Conservation (phyloP, 2,329 filamentous ascomycete genomes). For the Cladosporium austrohemisphaericum region DNA sequence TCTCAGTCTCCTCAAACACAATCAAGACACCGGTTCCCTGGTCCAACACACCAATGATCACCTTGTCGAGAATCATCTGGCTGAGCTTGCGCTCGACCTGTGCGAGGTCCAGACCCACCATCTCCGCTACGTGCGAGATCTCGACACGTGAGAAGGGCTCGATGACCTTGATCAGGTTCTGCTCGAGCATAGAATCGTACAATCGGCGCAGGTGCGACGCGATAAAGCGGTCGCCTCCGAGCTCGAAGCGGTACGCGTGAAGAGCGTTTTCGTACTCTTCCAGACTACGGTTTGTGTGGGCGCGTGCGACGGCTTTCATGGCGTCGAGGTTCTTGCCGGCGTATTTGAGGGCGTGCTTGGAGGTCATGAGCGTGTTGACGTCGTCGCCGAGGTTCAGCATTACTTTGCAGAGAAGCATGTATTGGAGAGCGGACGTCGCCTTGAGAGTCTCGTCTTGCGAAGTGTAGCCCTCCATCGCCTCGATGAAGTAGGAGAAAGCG, state of each 20-base stretch:
- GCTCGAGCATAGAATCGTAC: conserved; percentile 98
- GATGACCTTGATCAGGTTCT: conserved; percentile 99
- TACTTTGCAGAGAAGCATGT: conserved; percentile 99
- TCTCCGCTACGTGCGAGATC: conserved; percentile 93
- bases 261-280: conserved; percentile 96
- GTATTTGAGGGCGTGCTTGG: conserved; percentile 95
- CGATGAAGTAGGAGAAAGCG: conserved; percentile 97
- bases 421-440: conserved; percentile 96
- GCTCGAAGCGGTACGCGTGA: conserved; percentile 84
- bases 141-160: conserved; percentile 97
- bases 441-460: conserved; percentile 81
- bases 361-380: conserved; percentile 89
- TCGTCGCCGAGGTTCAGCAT: conserved; percentile 98
- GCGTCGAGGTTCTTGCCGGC: conserved; percentile 93
- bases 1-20: conserved; percentile 90
- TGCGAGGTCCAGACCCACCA: conserved; percentile 92
- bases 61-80: conserved; percentile 99
- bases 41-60: conserved; percentile 95
- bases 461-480: conserved; percentile 95
- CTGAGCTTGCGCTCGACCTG: conserved; percentile 98
- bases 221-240: conserved; percentile 92
- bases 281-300: conserved; percentile 89
- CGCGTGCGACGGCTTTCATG: conserved; percentile 97
- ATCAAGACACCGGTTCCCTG: conserved; percentile 97
- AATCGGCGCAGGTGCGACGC: conserved; percentile 91